Evolutionary conservation across 768 basidiomycete species (phyloP), one percentile per base, ranked within the genome.

Genomic region (Lyophyllum shimeji): DNA sequence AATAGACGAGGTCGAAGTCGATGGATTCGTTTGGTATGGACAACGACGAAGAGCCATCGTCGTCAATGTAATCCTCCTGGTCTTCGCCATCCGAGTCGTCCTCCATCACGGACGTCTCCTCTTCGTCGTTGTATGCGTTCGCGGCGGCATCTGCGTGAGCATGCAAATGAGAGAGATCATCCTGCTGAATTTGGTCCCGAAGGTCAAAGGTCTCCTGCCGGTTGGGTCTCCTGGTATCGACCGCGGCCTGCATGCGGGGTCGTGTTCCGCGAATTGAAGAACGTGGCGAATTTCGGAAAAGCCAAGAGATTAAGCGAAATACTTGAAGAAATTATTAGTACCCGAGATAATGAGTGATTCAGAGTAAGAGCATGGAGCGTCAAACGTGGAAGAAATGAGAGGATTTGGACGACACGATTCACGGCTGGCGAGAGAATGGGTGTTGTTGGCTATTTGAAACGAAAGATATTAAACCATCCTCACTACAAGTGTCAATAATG

Each of bases 11-110:
- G 71, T 92, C 91, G 68, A 93, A 95, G 80, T 95, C 92, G 66
- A 95, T 95, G 57, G 88, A 89, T 68, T 93, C 92, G 69, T 93
- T 91, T 9, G 92, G 92, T 58, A 93, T 91, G 33, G 90, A 93
- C 31, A 93, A 82, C 8, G 86, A 87, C 5, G 90, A 92, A 6
- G 89, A 91, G 40, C 81, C 83, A 24, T 89, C 88, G 47, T 90
- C 87, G 67, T 86, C 84, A 62, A 85, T 75, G 65, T 83, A 83
- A 58, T 90, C 85, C 20, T 88, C 87, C 33, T 81, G 76, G 20
- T 87, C 86, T 49, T 92, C 88, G 42, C 73, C 81, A 52, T 91
- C 88, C 5, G 88, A 91, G 67, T 90, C 90, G 67, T 92, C 91
- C 64, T 95, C 93, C 31, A 93, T 80, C 52, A 93, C 84, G 0